Evolutionary conservation across 345 rosid species (phyloP).

Genomic region (Camelina hispida): DNA sequence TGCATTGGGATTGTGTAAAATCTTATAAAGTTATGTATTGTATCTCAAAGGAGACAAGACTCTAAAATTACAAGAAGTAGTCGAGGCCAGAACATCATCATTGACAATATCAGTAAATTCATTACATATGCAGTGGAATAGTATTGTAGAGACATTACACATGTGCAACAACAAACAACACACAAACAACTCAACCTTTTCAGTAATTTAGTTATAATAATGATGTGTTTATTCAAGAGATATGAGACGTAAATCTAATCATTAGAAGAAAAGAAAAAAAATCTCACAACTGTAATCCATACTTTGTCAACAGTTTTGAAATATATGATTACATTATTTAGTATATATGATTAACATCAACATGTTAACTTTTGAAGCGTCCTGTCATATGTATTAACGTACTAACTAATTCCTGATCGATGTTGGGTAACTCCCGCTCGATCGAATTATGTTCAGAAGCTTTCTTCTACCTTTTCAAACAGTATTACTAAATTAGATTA

Average conservation of each 20-base stretch:
- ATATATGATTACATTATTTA: too few relatives aligned
- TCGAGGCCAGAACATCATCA: not conserved
- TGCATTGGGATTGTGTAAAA: conserved; percentile 29
- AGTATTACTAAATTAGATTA: too few relatives aligned
- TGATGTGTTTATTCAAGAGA: not conserved
- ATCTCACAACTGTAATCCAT: too few relatives aligned
- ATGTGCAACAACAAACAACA: not conserved
- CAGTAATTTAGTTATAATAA: not conserved
- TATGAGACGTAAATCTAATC: too few relatives aligned
- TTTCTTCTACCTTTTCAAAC: not conserved
- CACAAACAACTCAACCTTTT: not conserved
- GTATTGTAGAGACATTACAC: not conserved
- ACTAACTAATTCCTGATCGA: too few relatives aligned
- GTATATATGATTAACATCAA: too few relatives aligned
- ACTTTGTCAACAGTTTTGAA: too few relatives aligned
- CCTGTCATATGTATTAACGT: too few relatives aligned
- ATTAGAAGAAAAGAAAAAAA: too few relatives aligned
- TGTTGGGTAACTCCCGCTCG: not conserved
- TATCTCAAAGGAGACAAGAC: not conserved
- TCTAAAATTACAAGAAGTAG: not conserved
- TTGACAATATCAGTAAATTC: not conserved
- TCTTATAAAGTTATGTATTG: conserved; percentile 6
- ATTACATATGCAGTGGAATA: not conserved
- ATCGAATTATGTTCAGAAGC: not conserved
- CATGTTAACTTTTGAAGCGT: too few relatives aligned